Percentiles rank a stretch among this genome's conserved stretches.
Evolutionary conservation across 2,329 filamentous ascomycete species (phyloP).

Genomic region (Cercospora zeina): DNA sequence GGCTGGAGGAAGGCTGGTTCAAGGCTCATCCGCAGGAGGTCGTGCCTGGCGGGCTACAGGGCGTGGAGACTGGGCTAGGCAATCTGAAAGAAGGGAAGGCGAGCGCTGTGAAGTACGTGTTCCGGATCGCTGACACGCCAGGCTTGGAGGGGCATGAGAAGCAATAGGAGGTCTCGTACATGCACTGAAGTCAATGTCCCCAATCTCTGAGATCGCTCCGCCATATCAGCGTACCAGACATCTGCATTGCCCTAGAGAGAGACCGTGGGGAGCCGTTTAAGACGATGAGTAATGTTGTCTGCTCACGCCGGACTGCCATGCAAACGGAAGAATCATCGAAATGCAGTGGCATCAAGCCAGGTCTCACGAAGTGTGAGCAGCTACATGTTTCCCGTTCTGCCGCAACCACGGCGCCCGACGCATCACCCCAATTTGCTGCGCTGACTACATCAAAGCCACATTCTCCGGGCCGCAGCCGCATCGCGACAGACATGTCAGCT

Average conservation of each 20-base stretch:
- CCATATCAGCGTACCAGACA: not conserved
- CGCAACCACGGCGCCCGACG: no score
- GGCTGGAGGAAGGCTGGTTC: slow-evolving; percentile 42
- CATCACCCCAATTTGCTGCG: no score
- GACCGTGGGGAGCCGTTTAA: no score
- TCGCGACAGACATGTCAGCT: no score
- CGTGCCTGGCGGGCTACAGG: slow-evolving; percentile 55
- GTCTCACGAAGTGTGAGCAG: slow-evolving; percentile 5
- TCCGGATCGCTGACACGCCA: slow-evolving; percentile 54
- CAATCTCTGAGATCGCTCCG: not conserved
- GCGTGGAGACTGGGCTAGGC: slow-evolving; percentile 55
- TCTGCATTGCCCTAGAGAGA: no score
- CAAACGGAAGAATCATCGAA: not conserved
- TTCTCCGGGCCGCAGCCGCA: no score
- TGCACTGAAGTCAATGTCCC: not conserved
- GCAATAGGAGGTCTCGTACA: not conserved
- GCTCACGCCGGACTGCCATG: not conserved
- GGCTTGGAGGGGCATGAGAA: slow-evolving; percentile 17
- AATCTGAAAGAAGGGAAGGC: slow-evolving; percentile 62
- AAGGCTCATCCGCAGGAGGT: slow-evolving; percentile 49
- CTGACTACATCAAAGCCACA: no score
- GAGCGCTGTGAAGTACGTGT: slow-evolving; percentile 65
- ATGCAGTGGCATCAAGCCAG: slow-evolving; percentile 6
- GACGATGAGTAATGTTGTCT: not conserved
- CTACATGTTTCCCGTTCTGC: not conserved